Percentiles rank a stretch among this genome's conserved stretches.
Evolutionary conservation across 129 eudicot species (phyloP).

Genomic region (Mikania micrantha): DNA sequence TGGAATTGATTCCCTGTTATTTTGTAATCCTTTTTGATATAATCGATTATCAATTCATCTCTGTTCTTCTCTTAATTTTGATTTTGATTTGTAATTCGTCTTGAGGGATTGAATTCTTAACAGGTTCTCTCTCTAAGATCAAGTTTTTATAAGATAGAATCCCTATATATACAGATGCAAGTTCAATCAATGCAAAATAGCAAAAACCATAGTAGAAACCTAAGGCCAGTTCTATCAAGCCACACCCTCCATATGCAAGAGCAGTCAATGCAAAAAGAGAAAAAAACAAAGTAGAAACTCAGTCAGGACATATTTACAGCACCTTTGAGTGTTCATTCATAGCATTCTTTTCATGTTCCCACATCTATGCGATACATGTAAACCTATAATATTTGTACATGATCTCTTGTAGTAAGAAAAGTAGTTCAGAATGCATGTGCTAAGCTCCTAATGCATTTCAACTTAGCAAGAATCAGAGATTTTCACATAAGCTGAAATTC

Average conservation of each 20-base stretch:
- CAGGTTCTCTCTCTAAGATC: too few species aligned
- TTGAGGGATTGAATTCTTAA: too few species aligned
- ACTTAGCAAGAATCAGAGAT: constrained; percentile 10
- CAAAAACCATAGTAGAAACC: too few species aligned
- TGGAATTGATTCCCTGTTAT: too few species aligned
- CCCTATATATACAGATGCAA: too few species aligned
- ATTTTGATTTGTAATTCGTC: too few species aligned
- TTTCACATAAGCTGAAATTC: constrained; percentile 3
- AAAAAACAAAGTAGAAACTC: background rate
- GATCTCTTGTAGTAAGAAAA: background rate
- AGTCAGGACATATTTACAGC: background rate
- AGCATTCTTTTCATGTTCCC: background rate
- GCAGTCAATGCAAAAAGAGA: background rate
- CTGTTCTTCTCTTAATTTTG: too few species aligned
- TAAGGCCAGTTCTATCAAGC: background rate
- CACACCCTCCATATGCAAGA: background rate
- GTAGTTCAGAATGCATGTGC: background rate
- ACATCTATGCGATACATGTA: background rate
- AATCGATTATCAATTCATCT: too few species aligned
- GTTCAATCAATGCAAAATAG: too few species aligned
- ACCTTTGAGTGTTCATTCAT: background rate
- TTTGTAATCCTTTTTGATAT: too few species aligned
- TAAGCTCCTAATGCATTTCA: background rate
- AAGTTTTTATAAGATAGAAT: too few species aligned
- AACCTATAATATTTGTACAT: background rate